These are phyloP conservation scores for Acacia melanoxylon DNA, from an alignment of 306 rosid genomes.

Conservation along the genomic window DNA sequence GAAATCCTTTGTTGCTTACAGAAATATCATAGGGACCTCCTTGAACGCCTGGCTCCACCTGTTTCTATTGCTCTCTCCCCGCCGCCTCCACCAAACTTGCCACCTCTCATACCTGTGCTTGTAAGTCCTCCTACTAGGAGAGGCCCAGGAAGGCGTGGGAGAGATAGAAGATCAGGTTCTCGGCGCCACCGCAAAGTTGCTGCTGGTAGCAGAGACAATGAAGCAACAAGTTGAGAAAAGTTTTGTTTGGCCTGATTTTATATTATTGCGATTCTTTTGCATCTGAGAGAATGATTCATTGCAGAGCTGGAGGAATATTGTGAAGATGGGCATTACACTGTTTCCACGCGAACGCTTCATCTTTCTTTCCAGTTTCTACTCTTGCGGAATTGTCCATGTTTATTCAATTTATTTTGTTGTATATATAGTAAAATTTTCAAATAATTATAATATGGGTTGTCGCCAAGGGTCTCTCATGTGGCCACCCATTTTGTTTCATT, in stretches of 20 bases:
- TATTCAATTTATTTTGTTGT: conserved; percentile 58
- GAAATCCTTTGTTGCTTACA: conserved; percentile 32
- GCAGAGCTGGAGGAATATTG: conserved; percentile 42
- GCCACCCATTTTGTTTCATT: conserved; percentile 39
- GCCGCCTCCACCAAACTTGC: conserved; percentile 30
- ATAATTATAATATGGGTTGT: conserved; percentile 51
- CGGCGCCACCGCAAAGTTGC: conserved; percentile 75
- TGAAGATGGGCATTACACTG: conserved; percentile 37
- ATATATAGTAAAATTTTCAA: conserved; percentile 43
- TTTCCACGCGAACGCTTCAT: conserved; percentile 39
- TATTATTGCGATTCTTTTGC: conserved; percentile 32
- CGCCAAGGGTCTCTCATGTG: conserved; percentile 33
- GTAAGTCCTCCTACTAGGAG: conserved; percentile 40
- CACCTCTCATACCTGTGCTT: conserved; percentile 24
- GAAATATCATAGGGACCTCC: conserved; percentile 80
- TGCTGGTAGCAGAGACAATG: conserved; percentile 48
- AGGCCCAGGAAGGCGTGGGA: conserved; percentile 55
- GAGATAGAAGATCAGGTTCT: conserved; percentile 61
- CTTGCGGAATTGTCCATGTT: conserved; percentile 32
- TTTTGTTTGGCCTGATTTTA: conserved; percentile 47
- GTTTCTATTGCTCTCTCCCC: conserved; percentile 34
- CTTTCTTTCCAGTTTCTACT: conserved; percentile 32
- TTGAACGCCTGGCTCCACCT: conserved; percentile 48
- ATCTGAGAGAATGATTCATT: conserved; percentile 35
- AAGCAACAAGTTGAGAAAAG: conserved; percentile 38